These are phyloP conservation scores for Fusarium setosum DNA, from an alignment of 2,329 filamentous ascomycete genomes.

Conservation along the genomic window DNA sequence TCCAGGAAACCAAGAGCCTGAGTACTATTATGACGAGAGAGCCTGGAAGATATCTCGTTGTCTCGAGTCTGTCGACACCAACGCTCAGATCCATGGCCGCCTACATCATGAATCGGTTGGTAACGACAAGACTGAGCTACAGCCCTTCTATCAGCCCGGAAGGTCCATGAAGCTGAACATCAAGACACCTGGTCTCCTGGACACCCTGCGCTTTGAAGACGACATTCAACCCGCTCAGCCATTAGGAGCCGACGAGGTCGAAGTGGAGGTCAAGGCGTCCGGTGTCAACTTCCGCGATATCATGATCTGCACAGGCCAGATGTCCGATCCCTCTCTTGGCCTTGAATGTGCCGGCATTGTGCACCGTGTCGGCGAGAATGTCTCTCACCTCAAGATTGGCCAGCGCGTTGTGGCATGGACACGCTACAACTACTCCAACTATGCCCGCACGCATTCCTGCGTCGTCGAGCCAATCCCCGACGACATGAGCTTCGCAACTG, in stretches of 20 bases:
- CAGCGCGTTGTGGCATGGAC: no score
- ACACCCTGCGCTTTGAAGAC: background rate
- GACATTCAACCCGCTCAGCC: background rate
- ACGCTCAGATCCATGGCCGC: no score
- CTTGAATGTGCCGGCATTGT: conserved; percentile 12
- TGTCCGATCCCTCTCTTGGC: conserved; percentile 2
- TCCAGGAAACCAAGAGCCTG: no score
- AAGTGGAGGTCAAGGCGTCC: conserved; percentile 12
- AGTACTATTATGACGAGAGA: no score
- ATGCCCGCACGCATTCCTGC: no score
- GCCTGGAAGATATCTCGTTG: no score
- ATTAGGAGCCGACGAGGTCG: background rate
- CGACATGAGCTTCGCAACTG: conserved; percentile 14
- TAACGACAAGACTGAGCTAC: no score
- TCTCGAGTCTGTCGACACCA: no score
- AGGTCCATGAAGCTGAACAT: background rate
- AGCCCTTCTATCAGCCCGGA: background rate
- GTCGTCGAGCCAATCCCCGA: conserved; percentile 4
- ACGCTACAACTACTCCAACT: no score
- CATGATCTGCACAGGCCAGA: conserved; percentile 10
- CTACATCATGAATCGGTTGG: no score
- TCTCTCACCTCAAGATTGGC: no score
- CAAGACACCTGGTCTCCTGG: background rate
- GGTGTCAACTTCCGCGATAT: conserved; percentile 27
- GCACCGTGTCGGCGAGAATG: no score